Base-by-base conservation (phyloP, 495 filamentous ascomycete species). In the Penicillium ochrochloron region DNA sequence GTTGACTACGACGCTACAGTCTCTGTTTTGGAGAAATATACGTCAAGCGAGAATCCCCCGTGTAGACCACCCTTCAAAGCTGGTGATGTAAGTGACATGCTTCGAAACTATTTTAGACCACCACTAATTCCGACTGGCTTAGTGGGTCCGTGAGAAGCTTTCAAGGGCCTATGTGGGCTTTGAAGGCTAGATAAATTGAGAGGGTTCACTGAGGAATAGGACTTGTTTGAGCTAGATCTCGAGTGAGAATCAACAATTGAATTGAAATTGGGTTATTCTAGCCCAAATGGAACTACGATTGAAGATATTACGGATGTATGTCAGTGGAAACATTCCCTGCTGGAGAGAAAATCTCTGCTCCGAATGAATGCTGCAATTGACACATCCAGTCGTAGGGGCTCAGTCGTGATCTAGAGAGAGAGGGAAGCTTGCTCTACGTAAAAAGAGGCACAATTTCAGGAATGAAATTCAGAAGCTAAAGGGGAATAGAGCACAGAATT, bases 1-100 rank as follows among this genome's bases (percentile, higher is more conserved):
- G 66, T 75, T 2, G 66, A 73, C 46, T 77, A 78, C 50, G 61
- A 73, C 53, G 66, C 70, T 0, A 76, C 71, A 0, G 64, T 77
- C 1, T 65, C 60, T 1, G 71, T 71, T 1, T 19, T 77, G 42
- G 63, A 65, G 25, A 68, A 56, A n/a, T 64, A 65, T 34, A 64
- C 64, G 6, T 63, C 69, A 1, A 42, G 48, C 12, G 61, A 71
- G 3, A 56, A 57, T n/a, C 65, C 64, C 4, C 52, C 66, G 3
- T 65, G 65, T 19, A 60, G 57, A 25, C 41, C 56, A 39, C 67
- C 72, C 6, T 70, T 76, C 37, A 73, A 72, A 27, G 72, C 70
- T 21, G 74, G 72, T 0, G 63, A 71, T 41, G 72, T 73, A 27
- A 67, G 69, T 67, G 9, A 21, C 37, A 56, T 10, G 17, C 53